Percentiles rank a stretch among this genome's conserved stretches.
These are phyloP conservation scores for Trichoderma pleuroti DNA, from an alignment of 2,329 filamentous ascomycete species.

Conservation along the genomic window DNA sequence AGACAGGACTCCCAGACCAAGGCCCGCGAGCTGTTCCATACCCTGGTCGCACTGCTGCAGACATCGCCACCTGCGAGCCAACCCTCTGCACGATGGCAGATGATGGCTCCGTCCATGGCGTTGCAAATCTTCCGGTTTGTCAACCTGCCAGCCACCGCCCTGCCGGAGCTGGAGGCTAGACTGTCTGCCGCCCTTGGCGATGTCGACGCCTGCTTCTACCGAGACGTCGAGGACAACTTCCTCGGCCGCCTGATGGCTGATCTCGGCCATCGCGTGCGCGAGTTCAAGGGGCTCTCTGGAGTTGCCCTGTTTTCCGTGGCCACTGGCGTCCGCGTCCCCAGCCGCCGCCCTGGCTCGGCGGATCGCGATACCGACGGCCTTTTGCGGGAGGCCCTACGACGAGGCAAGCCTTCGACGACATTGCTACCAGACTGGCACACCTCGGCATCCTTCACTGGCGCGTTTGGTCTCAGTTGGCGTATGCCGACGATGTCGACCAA, in stretches of 20 bases:
- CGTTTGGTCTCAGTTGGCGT: conserved; percentile 77
- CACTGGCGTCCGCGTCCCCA: conserved; percentile 47
- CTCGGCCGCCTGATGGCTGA: conserved; percentile 47
- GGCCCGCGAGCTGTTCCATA: conserved; percentile 48
- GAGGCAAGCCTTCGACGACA: conserved; percentile 58
- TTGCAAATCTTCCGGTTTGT: conserved; percentile 58
- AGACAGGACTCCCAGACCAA: conserved; percentile 43
- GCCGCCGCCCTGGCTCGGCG: conserved; percentile 36
- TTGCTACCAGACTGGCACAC: conserved; percentile 76
- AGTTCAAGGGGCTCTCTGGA: conserved; percentile 51
- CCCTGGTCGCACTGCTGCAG: conserved; percentile 53
- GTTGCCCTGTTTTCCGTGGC: conserved; percentile 54
- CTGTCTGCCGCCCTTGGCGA: conserved; percentile 45
- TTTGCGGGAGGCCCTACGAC: conserved; percentile 43
- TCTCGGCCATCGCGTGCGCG: conserved; percentile 47
- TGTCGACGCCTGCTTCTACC: conserved; percentile 43
- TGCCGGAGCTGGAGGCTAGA: conserved; percentile 49
- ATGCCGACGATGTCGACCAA: conserved; percentile 46
- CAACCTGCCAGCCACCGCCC: conserved; percentile 46
- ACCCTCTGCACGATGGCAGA: conserved; percentile 49
- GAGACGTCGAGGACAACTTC: conserved; percentile 48
- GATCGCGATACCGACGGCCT: conserved; percentile 35
- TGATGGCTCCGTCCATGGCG: conserved; percentile 51
- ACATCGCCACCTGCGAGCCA: conserved; percentile 43
- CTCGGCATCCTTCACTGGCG: conserved; percentile 85